phyloP scores from a whole-genome alignment of 2,329 filamentous ascomycete genomes.

The Kalmusia sp. region DNA sequence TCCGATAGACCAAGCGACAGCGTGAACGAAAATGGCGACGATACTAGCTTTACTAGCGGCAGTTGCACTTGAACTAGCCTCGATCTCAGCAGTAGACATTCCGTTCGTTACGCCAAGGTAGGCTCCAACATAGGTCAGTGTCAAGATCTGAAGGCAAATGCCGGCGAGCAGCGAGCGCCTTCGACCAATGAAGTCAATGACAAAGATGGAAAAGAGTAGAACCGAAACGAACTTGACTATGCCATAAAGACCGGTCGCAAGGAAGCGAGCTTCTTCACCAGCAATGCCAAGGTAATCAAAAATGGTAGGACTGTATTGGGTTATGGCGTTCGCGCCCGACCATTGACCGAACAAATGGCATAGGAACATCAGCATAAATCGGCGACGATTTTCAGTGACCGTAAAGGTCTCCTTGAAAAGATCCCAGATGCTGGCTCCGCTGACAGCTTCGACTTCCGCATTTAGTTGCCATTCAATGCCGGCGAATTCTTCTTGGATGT shows the following conservation, averaged over 20 bases:
- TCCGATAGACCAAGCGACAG: slow-evolving; percentile 56
- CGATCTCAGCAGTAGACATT: slow-evolving; percentile 5
- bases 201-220: slow-evolving; percentile 41
- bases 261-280: slow-evolving; percentile 17
- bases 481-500: slow-evolving; percentile 14
- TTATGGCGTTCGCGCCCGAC: slow-evolving; percentile 23
- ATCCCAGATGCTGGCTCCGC: slow-evolving; percentile 37
- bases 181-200: slow-evolving; percentile 26
- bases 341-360: slow-evolving; percentile 20
- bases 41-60: slow-evolving; percentile 50
- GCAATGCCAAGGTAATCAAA: slow-evolving; percentile 21
- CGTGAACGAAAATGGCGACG: slow-evolving; percentile 53
- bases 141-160: slow-evolving; percentile 42
- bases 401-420: slow-evolving; percentile 45
- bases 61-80: slow-evolving; percentile 15
- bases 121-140: slow-evolving; percentile 36
- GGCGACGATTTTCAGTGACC: slow-evolving; percentile 31
- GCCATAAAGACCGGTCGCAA: slow-evolving; percentile 19
- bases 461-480: slow-evolving; percentile 40
- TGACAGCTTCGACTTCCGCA: slow-evolving; percentile 44
- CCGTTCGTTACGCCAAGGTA: slow-evolving; percentile 41
- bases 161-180: slow-evolving; percentile 45
- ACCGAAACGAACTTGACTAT: slow-evolving; percentile 21
- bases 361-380: slow-evolving; percentile 17
- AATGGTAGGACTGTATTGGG: slow-evolving; percentile 20